phyloP scores from a whole-genome alignment of 2,329 filamentous ascomycete genomes.

The Cercospora citrullina region DNA sequence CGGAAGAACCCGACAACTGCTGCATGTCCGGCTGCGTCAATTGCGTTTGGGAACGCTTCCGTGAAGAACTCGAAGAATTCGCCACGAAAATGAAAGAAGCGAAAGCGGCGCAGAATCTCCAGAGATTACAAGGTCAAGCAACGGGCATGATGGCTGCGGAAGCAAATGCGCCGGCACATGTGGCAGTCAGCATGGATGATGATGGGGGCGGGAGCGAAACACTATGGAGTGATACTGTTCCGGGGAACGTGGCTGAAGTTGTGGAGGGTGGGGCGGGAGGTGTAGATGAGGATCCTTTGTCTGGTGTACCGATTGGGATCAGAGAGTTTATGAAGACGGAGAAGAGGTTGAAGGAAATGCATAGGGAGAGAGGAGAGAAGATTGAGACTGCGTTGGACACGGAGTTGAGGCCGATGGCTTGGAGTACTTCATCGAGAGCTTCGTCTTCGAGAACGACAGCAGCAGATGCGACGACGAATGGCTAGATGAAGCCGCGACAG shows the following conservation, averaged over 20 bases:
- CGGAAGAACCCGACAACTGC: conserved; percentile 93
- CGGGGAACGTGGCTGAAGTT: conserved; percentile 7
- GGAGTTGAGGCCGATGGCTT: conserved; percentile 25
- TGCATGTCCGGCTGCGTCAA: conserved; percentile 99
- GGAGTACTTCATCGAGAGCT: conserved; percentile 15
- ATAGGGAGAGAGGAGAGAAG: conserved; percentile 40
- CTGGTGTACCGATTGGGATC: conserved; percentile 84
- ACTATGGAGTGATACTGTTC: conserved; percentile 57
- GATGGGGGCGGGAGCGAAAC: conserved; percentile 74
- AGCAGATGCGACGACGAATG: not conserved
- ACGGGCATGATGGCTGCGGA: conserved; percentile 41
- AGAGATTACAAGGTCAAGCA: conserved; percentile 33
- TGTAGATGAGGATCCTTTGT: conserved; percentile 67
- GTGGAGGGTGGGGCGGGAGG: conserved; percentile 11
- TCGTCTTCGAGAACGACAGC: not conserved
- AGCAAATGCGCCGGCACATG: conserved; percentile 49
- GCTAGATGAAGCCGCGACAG: too few relatives aligned
- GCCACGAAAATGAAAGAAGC: conserved; percentile 65
- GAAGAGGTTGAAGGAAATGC: conserved; percentile 80
- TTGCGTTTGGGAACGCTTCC: conserved; percentile 90
- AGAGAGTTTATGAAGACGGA: conserved; percentile 97
- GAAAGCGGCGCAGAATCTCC: conserved; percentile 50
- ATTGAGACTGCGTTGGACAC: conserved; percentile 27
- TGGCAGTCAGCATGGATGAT: conserved; percentile 69
- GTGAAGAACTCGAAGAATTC: conserved; percentile 93